Base-by-base conservation (phyloP, 371 early-diverging fungal species). In the Mortierella sp. region DNA sequence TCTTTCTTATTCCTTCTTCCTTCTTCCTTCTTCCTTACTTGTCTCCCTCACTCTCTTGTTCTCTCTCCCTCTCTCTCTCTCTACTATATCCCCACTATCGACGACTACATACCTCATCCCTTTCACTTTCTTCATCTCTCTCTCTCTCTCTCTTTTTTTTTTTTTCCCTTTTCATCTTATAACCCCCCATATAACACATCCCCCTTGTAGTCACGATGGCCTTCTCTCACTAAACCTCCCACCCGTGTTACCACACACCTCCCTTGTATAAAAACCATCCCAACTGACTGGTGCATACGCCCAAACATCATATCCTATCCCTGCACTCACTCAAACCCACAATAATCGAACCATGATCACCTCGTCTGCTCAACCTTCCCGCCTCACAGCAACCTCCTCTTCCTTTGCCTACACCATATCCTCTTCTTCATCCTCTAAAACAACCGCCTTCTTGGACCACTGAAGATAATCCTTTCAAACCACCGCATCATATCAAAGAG, bases 241-340 rank as follows among this genome's bases (percentile, higher is more conserved):
- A 21, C 68, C 54, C 74, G 65, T 58, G 54, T 55, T 50, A 42
- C 57, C 52, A 42, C 38, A 75, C 75, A 76, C 70, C 71, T 63
- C 75, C 45, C 50, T 70, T 70, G 75, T 75, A 74, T 70, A 77
- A 70, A 63, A 82, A 50, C 68, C 70, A 72, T 73, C 54, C 44
- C 44, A 11, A 47, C 48, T 74, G 47, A 73, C 50, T 13, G 50
- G 50, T 50, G 50, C 50, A 65, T 65, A 38, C 68, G 42, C 68
- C 68, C 68, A 82, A 55, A 72, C 55, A 74, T n/a, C n/a, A 55
- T 9, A 38, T 9, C 38, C 68, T 38, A 65, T 26, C 58, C 63
- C 13, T 19, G 68, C 21, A 65, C 68, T 5, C 63, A 19, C 63
- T 3, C 68, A 65, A 8, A 9, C 68, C 21, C 16, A 9, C 13